Base-by-base conservation (phyloP, 768 basidiomycete species). In the Imleria badia region DNA sequence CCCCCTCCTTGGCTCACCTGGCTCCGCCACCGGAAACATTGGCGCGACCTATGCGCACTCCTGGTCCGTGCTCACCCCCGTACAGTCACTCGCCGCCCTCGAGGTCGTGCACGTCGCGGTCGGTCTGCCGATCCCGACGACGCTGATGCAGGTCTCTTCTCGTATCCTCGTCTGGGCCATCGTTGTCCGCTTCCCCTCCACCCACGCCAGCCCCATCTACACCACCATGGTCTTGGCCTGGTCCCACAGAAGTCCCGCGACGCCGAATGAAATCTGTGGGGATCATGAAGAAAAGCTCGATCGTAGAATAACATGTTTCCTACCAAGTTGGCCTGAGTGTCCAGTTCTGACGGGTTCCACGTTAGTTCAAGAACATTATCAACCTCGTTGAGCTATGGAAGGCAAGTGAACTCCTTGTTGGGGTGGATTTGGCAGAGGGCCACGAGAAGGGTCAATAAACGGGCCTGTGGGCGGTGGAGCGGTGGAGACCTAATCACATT, bases 361-460 rank as follows among this genome's bases (percentile, higher is more conserved):
- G n/a, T n/a, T n/a, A n/a, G n/a, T n/a, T n/a, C 58, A 99, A 98
- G 78, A 97, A 98, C 69, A 65, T 94, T 52, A 92, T 99, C 77
- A 97, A 98, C 70, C 71, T 90, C 33, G 94, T 99, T 8, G 97
- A 99, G 72, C 83, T 98, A 54, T 98, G 95, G 95, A 99, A 99
- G 71, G 96, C 96, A 26, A 89, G 90, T 34, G 94, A 94, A 73
- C 91, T 94, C 51, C 80, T 97, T 15, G 94, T 97, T 13, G 94
- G 94, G 1, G 90, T 97, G 12, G 94, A 97, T 66, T 75, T 97
- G 44, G 91, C 90, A 95, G 72, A 76, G 94, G 60, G 85, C 85
- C 35, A 79, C 81, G 75, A 79, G 53, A 67, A 58, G 52, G 14
- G 48, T 34, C 39, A 59, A 26, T 68, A 44, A 55, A 41, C n/a